phyloP scores from a whole-genome alignment of 495 filamentous ascomycete species.

The Cercophora samala region DNA sequence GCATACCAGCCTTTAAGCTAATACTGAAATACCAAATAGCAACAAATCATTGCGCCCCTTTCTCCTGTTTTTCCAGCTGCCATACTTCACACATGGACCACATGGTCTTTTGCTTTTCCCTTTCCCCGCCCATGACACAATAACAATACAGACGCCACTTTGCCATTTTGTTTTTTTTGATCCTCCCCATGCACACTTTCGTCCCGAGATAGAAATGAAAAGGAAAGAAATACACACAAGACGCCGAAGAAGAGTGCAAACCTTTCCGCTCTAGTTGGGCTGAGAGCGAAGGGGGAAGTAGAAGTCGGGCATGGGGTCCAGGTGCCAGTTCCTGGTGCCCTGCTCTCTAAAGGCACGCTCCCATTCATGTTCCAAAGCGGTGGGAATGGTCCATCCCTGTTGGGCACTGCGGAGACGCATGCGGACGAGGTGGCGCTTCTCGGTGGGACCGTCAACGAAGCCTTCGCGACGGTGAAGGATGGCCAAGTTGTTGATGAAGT shows the following conservation, averaged over 20 bases:
- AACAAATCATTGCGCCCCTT: background rate
- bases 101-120: background rate
- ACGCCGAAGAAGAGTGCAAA: background rate
- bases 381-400: constrained; percentile 46
- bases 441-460: constrained; percentile 50
- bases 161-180: background rate
- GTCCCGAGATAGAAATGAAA: background rate
- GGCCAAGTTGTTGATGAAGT: constrained; percentile 71
- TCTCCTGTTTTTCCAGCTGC: background rate
- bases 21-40: background rate
- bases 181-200: background rate
- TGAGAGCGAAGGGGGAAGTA: constrained; percentile 48
- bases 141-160: background rate
- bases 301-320: constrained; percentile 50
- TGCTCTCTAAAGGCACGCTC: constrained; percentile 41
- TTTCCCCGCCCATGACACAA: background rate
- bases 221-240: background rate
- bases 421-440: constrained; percentile 50
- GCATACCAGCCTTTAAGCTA: background rate
- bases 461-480: constrained; percentile 65
- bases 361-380: constrained; percentile 44
- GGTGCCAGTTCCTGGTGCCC: constrained; percentile 45
- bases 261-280: constrained; percentile 39
- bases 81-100: background rate
- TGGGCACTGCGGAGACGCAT: constrained; percentile 48